phyloP scores from a whole-genome alignment of 495 filamentous ascomycete species.

The Neurospora sp. region DNA sequence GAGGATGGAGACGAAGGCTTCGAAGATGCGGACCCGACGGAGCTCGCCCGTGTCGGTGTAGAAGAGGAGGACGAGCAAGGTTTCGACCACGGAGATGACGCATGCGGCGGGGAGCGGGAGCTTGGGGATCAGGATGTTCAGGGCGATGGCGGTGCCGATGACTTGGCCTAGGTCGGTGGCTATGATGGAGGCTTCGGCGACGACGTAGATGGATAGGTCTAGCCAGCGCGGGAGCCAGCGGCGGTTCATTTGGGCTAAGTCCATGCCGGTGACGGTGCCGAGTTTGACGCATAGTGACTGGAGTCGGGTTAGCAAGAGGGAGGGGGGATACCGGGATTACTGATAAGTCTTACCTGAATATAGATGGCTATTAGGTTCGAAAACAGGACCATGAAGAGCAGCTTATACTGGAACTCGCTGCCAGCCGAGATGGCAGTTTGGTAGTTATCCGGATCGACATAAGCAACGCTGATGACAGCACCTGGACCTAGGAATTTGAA shows the following conservation, averaged over 20 bases:
- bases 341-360: constrained; percentile 12
- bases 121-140: constrained; percentile 12
- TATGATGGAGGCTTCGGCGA: constrained; percentile 22
- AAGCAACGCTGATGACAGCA: constrained; percentile 15
- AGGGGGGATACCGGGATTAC: neutral
- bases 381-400: constrained; percentile 24
- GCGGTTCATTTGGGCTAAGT: constrained; percentile 19
- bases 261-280: constrained; percentile 21
- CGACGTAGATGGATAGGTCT: constrained; percentile 16
- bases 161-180: constrained; percentile 19
- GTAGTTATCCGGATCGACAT: constrained; percentile 26
- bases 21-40: constrained; percentile 11
- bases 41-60: constrained; percentile 10
- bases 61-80: constrained; percentile 11
- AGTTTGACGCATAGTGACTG: constrained; percentile 21
- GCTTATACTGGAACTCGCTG: constrained; percentile 18
- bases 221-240: constrained; percentile 23
- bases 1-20: constrained; percentile 7
- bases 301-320: neutral
- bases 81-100: constrained; percentile 10
- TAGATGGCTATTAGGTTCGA: constrained; percentile 24
- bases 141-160: constrained; percentile 14
- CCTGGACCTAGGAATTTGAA: constrained; percentile 14
- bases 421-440: constrained; percentile 24
- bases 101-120: constrained; percentile 11